phyloP scores from a whole-genome alignment of 2,329 filamentous ascomycete genomes.

The Sporothrix luriei region DNA sequence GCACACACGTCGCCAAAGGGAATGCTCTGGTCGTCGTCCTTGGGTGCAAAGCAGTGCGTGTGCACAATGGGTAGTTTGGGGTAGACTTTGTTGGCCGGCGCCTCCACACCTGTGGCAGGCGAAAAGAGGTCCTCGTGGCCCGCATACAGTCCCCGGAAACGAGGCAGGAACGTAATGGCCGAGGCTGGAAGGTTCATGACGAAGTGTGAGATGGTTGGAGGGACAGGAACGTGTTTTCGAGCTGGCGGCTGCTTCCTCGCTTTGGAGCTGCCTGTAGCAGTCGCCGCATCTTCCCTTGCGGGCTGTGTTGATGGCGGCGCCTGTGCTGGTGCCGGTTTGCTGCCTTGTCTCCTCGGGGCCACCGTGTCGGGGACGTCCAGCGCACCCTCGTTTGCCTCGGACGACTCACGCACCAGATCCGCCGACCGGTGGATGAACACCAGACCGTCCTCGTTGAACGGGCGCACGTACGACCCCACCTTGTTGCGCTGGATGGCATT shows the following conservation, averaged over 20 bases:
- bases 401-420: constrained; percentile 59
- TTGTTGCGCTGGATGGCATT: constrained; percentile 78
- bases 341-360: constrained; percentile 33
- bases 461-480: constrained; percentile 70
- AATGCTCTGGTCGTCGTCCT: constrained; percentile 68
- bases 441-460: constrained; percentile 81
- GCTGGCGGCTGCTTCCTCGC: neutral
- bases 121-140: constrained; percentile 67
- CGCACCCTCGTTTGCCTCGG: constrained; percentile 51
- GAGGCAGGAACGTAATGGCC: constrained; percentile 77
- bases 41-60: constrained; percentile 90
- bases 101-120: constrained; percentile 46
- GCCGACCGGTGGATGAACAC: constrained; percentile 75
- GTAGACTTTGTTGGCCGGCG: constrained; percentile 47
- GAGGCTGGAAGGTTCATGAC: constrained; percentile 97
- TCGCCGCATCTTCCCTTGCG: neutral
- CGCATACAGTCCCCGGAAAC: constrained; percentile 79
- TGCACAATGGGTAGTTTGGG: constrained; percentile 76
- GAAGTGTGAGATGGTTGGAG: constrained; percentile 83
- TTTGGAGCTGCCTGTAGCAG: neutral
- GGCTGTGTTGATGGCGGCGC: constrained; percentile 7
- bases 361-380: constrained; percentile 25
- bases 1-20: constrained; percentile 63
- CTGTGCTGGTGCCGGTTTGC: constrained; percentile 7
- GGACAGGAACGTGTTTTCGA: constrained; percentile 54